Conservation (phyloP, 257 asterid species). For the Solanum infundibuliforme region DNA sequence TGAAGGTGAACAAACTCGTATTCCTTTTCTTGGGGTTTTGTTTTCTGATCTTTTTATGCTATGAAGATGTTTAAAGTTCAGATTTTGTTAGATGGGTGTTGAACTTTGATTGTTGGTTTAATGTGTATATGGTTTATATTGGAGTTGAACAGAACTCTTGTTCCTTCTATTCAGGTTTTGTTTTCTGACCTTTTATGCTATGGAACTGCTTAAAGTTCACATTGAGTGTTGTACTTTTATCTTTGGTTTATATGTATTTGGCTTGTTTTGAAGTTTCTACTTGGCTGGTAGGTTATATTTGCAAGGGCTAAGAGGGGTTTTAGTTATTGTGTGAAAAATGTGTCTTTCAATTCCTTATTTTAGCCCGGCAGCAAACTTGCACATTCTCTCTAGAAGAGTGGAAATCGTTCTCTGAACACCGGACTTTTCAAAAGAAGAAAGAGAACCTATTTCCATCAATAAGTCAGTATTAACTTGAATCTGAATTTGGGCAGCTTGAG, state of each 20-base stretch:
- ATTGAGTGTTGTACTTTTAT: too few relatives aligned
- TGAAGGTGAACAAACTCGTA: not conserved
- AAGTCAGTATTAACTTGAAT: not conserved
- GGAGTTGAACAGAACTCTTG: not conserved
- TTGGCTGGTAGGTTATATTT: too few relatives aligned
- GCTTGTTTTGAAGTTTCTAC: too few relatives aligned
- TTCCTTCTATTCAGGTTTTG: not conserved
- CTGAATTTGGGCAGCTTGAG: not conserved
- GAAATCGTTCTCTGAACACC: not conserved
- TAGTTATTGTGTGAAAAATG: too few relatives aligned
- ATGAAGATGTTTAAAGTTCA: not conserved
- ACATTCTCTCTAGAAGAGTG: not conserved
- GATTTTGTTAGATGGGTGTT: not conserved
- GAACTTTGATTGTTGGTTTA: not conserved
- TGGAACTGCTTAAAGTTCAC: not conserved
- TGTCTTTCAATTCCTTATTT: not conserved
- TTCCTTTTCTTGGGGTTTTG: not conserved
- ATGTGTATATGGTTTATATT: not conserved
- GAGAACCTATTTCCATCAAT: not conserved
- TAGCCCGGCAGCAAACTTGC: not conserved
- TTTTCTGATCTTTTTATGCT: not conserved
- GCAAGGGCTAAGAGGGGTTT: too few relatives aligned
- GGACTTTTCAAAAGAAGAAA: not conserved
- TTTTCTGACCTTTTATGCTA: not conserved
- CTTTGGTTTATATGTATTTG: too few relatives aligned